A percentile compares a stretch with the other conserved stretches of the same genome.
Conservation (phyloP, 2,329 filamentous ascomycete genomes). For the Paecilomyces variotii region DNA sequence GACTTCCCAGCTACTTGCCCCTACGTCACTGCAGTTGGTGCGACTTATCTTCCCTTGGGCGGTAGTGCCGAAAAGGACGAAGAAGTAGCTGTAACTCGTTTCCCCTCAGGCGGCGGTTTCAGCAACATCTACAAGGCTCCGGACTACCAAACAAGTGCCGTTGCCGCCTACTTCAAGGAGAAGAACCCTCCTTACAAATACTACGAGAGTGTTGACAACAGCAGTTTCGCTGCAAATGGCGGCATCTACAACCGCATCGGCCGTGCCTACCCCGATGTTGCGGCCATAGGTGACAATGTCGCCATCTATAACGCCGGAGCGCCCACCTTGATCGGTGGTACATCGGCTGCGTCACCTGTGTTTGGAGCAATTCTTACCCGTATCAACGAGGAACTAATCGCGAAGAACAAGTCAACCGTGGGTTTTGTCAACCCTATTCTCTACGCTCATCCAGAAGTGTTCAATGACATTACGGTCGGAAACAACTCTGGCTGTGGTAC, state of each 20-base stretch:
- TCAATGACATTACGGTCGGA: slow-evolving; percentile 24
- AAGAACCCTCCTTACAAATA: slow-evolving; percentile 18
- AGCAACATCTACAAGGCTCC: slow-evolving; percentile 34
- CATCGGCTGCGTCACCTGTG: slow-evolving; percentile 45
- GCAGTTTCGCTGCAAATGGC: slow-evolving; percentile 17
- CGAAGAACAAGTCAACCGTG: slow-evolving; percentile 40
- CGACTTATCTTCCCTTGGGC: slow-evolving; percentile 27
- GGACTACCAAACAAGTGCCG: slow-evolving; percentile 30
- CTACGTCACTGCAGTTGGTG: slow-evolving; percentile 30
- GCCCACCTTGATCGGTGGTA: slow-evolving; percentile 19
- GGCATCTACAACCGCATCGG: slow-evolving; percentile 28
- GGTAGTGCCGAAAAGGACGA: slow-evolving; percentile 19
- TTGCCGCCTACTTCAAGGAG: slow-evolving; percentile 26
- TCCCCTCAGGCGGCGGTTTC: slow-evolving; percentile 36
- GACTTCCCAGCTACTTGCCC: slow-evolving; percentile 29
- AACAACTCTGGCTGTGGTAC: slow-evolving; percentile 24
- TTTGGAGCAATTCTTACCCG: slow-evolving; percentile 48
- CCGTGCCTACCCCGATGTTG: slow-evolving; percentile 28
- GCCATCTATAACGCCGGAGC: slow-evolving; percentile 18
- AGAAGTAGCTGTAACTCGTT: slow-evolving; percentile 29
- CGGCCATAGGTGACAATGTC: slow-evolving; percentile 30
- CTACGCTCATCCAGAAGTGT: slow-evolving; percentile 22
- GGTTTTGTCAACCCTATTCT: slow-evolving; percentile 47
- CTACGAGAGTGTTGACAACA: slow-evolving; percentile 25
- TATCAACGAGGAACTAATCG: slow-evolving; percentile 47